Conservation (phyloP, 345 rosid genomes). For the Brassica juncea region DNA sequence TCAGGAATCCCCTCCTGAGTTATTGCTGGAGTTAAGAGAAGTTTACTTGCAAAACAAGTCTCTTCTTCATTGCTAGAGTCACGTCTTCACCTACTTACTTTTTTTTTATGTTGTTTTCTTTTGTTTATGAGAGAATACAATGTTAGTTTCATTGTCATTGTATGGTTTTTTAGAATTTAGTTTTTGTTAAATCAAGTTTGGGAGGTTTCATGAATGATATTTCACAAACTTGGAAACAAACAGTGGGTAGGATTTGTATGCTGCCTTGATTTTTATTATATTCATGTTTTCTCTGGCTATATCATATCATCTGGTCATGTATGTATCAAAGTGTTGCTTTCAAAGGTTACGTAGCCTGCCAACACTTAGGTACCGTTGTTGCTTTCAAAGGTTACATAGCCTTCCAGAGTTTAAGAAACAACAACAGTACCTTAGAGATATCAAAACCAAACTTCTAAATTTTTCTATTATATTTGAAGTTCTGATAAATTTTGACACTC, state of each 20-base stretch:
- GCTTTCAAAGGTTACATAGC: too few relatives aligned
- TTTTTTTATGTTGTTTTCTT: background rate
- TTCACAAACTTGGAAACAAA: background rate
- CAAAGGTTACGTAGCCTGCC: too few relatives aligned
- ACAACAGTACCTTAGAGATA: background rate
- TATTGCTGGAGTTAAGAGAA: constrained; percentile 12
- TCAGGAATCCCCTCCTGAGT: constrained; percentile 34
- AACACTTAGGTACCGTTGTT: too few relatives aligned
- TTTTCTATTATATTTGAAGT: background rate
- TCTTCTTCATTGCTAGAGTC: background rate
- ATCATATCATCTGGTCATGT: too few relatives aligned
- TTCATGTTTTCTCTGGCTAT: too few relatives aligned
- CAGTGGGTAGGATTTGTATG: background rate
- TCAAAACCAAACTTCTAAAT: background rate
- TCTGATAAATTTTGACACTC: background rate
- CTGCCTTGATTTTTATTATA: background rate
- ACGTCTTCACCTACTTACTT: background rate
- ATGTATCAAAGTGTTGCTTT: too few relatives aligned
- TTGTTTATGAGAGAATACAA: background rate
- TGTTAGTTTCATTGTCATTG: background rate
- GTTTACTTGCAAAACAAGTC: constrained; percentile 17
- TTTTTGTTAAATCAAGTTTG: background rate
- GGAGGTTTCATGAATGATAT: background rate
- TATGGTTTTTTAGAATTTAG: background rate
- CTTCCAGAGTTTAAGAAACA: too few relatives aligned